These are phyloP conservation scores for Solanum pennellii DNA, from an alignment of 257 asterid species.

Conservation along the genomic window DNA sequence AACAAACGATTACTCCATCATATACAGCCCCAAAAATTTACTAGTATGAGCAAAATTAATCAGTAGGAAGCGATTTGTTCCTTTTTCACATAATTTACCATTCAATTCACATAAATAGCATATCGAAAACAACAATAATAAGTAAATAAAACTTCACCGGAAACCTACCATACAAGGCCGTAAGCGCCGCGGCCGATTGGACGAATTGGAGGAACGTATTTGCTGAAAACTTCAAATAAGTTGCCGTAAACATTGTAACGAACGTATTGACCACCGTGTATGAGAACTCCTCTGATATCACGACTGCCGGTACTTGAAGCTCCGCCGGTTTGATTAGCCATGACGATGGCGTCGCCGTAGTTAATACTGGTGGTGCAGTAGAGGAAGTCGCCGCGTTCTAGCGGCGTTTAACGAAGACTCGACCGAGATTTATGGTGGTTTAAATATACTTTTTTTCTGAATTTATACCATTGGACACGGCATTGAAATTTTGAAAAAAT, in stretches of 20 bases:
- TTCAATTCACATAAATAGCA: neutral
- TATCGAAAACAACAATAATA: neutral
- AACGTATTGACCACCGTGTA: slow-evolving; percentile 61
- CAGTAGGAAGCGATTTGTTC: neutral
- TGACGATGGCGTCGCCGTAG: neutral
- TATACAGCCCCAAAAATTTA: neutral
- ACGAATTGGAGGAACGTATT: slow-evolving; percentile 73
- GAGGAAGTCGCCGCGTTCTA: neutral
- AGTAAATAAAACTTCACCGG: neutral
- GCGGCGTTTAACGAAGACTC: neutral
- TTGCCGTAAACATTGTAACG: slow-evolving; percentile 68
- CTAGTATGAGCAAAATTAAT: neutral
- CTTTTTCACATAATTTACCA: neutral
- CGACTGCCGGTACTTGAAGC: slow-evolving; percentile 9
- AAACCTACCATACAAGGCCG: slow-evolving; percentile 72
- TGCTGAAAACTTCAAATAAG: slow-evolving; percentile 55
- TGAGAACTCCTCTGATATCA: slow-evolving; percentile 33
- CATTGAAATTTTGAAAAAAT: neutral
- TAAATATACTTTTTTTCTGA: neutral
- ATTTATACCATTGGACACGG: neutral
- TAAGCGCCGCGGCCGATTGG: slow-evolving; percentile 93
- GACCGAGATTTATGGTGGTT: neutral
- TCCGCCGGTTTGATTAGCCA: slow-evolving; percentile 31
- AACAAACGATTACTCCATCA: neutral
- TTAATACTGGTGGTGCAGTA: neutral